Evolutionary conservation across 2,329 filamentous ascomycete genomes (phyloP), one percentile per base, ranked within the genome.

Genomic region (Talaromyces marneffei): DNA sequence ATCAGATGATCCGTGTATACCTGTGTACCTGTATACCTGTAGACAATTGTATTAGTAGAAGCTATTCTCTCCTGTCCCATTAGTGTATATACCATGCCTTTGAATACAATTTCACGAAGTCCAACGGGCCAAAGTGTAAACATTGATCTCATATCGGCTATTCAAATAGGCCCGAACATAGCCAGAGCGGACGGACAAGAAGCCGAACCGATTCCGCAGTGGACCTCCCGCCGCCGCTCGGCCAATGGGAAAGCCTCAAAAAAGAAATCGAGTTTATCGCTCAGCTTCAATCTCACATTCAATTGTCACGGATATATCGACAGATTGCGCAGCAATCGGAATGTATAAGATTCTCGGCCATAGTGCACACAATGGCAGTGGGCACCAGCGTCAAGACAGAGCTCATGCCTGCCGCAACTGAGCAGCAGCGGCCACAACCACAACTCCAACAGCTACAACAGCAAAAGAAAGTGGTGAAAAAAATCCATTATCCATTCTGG

Each of bases 401-500:
- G 27, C 50, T 59, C 37, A n/a, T 40, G 42, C 29, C 61, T 33
- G 18, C 42, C 25, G 18, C 25, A 7, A n/a, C 23, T 37, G 12
- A 62, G 37, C 60, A 59, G 57, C 57, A 20, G 33, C 57, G 29
- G 16, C 27, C 9, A 16, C 35, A 18, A 40, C 57, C 27, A 6
- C 29, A 31, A 16, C 31, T 25, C 10, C 46, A 23, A 5, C 23
- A 50, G 9, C 46, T 29, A 31, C 25, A 39, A 14, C 35, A 20
- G 20, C 52, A 39, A 18, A 55, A 20, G 25, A 40, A 55, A n/a
- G 68, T 70, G 59, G 64, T 67, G 58, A 71, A 71, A 64, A 72
- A 75, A 68, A 69, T 80, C 55, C 78, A 78, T 69, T 93, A 93
- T 78, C 90, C 90, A 9, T 93, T 93, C 77, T 97, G 93, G 94